A percentile compares a stretch with the other conserved stretches of the same genome.
These are phyloP conservation scores for Lanmaoa rubissima DNA, from an alignment of 768 basidiomycete genomes.

Conservation along the genomic window DNA sequence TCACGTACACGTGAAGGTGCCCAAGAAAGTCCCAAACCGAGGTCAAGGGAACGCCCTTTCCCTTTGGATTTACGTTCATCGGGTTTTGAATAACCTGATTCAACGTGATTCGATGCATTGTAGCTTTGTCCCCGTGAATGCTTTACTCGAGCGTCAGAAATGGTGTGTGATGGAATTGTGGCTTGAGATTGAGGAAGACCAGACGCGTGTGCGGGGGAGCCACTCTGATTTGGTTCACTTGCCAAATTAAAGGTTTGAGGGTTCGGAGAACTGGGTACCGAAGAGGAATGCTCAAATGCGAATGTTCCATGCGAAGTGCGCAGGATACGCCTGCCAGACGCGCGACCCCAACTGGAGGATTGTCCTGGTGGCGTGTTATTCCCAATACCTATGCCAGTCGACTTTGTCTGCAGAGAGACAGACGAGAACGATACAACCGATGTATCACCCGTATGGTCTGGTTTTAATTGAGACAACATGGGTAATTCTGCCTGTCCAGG, in stretches of 20 bases:
- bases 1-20: slow-evolving; percentile 67
- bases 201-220: background rate
- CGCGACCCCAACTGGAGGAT: slow-evolving; percentile 59
- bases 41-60: slow-evolving; percentile 71
- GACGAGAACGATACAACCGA: slow-evolving; percentile 34
- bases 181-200: slow-evolving; percentile 13
- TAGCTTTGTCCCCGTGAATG: slow-evolving; percentile 24
- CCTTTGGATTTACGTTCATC: slow-evolving; percentile 32
- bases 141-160: slow-evolving; percentile 33
- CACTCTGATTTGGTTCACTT: slow-evolving; percentile 6
- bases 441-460: slow-evolving; percentile 38
- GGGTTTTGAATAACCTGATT: slow-evolving; percentile 9
- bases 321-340: slow-evolving; percentile 40
- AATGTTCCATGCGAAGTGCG: slow-evolving; percentile 58
- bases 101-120: slow-evolving; percentile 25
- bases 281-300: slow-evolving; percentile 66
- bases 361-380: slow-evolving; percentile 35
- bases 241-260: slow-evolving; percentile 21
- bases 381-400: slow-evolving; percentile 27
- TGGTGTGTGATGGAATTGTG: slow-evolving; percentile 27
- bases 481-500: slow-evolving; percentile 21
- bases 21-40: slow-evolving; percentile 69
- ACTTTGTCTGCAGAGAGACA: slow-evolving; percentile 41
- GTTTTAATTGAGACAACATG: slow-evolving; percentile 27
- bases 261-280: slow-evolving; percentile 42